Conservation (phyloP, 2,329 filamentous ascomycete species). For the Celoporthe dispersa region DNA sequence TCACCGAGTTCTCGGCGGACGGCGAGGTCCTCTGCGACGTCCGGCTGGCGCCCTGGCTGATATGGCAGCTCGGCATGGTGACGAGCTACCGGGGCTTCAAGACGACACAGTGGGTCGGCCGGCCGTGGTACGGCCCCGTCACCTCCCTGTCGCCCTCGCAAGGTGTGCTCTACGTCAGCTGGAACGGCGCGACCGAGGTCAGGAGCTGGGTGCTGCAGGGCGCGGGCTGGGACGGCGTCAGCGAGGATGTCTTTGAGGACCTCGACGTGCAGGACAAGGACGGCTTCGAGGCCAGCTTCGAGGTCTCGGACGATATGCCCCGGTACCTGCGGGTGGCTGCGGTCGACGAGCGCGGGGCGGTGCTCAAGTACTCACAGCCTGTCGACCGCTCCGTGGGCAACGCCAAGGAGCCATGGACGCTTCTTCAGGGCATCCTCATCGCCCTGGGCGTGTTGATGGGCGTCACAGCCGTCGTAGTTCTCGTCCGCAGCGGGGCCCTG, state of each 20-base stretch:
- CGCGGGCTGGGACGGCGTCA: slow-evolving; percentile 21
- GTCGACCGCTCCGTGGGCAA: slow-evolving; percentile 29
- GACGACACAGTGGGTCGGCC: slow-evolving; percentile 28
- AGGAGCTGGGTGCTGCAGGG: slow-evolving; percentile 30
- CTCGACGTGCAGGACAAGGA: slow-evolving; percentile 25
- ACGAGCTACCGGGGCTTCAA: slow-evolving; percentile 33
- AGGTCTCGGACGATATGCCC: slow-evolving; percentile 22
- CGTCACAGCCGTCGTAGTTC: neutral
- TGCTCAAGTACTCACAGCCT: slow-evolving; percentile 27
- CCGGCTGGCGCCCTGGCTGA: slow-evolving; percentile 28
- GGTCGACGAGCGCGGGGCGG: slow-evolving; percentile 22
- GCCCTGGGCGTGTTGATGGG: neutral
- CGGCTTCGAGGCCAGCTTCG: slow-evolving; percentile 28
- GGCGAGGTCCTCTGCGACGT: slow-evolving; percentile 32
- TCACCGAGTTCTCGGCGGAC: slow-evolving; percentile 27
- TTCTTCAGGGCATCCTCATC: neutral
- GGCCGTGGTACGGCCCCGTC: slow-evolving; percentile 23
- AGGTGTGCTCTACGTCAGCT: slow-evolving; percentile 30
- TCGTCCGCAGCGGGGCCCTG: slow-evolving; percentile 7
- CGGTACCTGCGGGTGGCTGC: slow-evolving; percentile 29
- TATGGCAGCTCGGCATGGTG: slow-evolving; percentile 28
- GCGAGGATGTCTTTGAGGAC: slow-evolving; percentile 17
- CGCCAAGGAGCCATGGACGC: neutral
- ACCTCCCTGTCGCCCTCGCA: slow-evolving; percentile 19
- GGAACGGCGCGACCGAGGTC: slow-evolving; percentile 32